Percentiles rank a stretch among this genome's conserved stretches.
Evolutionary conservation across 495 filamentous ascomycete species (phyloP).

Genomic region (Daldinia loculata): DNA sequence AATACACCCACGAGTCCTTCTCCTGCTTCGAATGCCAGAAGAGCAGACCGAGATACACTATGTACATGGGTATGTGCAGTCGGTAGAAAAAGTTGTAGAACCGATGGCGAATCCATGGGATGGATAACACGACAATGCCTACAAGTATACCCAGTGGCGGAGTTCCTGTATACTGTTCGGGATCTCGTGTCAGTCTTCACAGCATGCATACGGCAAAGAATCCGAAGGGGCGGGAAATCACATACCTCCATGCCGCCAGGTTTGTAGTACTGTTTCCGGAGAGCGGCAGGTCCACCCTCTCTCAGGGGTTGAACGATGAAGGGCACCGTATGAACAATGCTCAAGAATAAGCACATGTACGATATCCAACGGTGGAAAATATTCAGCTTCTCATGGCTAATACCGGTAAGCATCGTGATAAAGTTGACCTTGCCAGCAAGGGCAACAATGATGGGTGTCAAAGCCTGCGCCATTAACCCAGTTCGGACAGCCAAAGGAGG

Average conservation of each 20-base stretch:
- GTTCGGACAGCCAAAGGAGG: slow-evolving; percentile 62
- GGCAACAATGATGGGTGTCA: slow-evolving; percentile 61
- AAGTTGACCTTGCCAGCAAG: slow-evolving; percentile 51
- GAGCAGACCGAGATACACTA: slow-evolving; percentile 73
- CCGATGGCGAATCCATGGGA: slow-evolving; percentile 47
- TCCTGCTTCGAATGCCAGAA: slow-evolving; percentile 84
- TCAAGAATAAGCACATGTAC: slow-evolving; percentile 61
- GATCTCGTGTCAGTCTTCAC: neutral
- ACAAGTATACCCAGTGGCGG: slow-evolving; percentile 49
- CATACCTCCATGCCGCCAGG: slow-evolving; percentile 39
- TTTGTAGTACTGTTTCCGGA: slow-evolving; percentile 44
- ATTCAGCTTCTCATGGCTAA: slow-evolving; percentile 65
- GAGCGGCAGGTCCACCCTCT: slow-evolving; percentile 39
- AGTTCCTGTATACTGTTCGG: slow-evolving; percentile 47
- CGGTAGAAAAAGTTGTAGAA: slow-evolving; percentile 75
- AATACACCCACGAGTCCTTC: slow-evolving; percentile 78
- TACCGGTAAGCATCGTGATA: slow-evolving; percentile 62
- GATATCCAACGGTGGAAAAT: slow-evolving; percentile 62
- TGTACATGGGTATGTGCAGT: slow-evolving; percentile 71
- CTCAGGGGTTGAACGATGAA: slow-evolving; percentile 54
- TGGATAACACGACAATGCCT: slow-evolving; percentile 43
- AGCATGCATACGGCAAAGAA: neutral
- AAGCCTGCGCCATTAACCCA: slow-evolving; percentile 60
- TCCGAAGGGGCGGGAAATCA: neutral
- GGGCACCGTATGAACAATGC: slow-evolving; percentile 63